phyloP scores from a whole-genome alignment of 345 rosid genomes.

The Eucalyptus globulus region DNA sequence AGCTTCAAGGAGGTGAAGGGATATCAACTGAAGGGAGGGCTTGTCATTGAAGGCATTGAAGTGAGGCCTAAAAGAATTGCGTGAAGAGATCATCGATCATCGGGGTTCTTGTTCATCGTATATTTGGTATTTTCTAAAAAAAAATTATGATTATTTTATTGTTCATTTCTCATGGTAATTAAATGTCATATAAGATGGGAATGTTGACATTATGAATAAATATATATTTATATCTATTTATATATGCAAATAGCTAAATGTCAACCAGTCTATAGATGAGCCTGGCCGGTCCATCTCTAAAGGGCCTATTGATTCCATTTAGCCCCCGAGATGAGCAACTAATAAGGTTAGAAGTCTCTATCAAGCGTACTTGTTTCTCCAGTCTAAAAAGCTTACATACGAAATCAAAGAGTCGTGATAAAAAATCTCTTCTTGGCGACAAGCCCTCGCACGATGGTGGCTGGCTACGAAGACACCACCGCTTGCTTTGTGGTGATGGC shows the following conservation, averaged over 20 bases:
- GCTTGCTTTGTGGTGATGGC: background rate
- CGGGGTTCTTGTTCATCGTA: background rate
- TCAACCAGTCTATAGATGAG: background rate
- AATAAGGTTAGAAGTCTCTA: too few relatives aligned
- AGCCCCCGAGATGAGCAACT: too few relatives aligned
- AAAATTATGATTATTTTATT: background rate
- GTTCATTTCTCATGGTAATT: background rate
- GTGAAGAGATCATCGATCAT: background rate
- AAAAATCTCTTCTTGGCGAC: background rate
- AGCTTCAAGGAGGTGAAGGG: constrained; percentile 64
- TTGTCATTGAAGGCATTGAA: constrained; percentile 69
- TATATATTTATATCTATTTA: background rate
- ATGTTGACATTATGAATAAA: background rate
- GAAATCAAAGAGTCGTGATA: background rate
- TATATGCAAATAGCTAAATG: too few relatives aligned
- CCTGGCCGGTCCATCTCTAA: too few relatives aligned
- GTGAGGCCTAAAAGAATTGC: constrained; percentile 34
- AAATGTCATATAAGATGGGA: background rate
- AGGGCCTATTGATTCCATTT: too few relatives aligned
- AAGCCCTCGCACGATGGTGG: too few relatives aligned
- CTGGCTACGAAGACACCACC: too few relatives aligned
- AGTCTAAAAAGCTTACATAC: background rate
- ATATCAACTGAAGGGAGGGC: constrained; percentile 62
- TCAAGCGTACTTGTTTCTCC: background rate
- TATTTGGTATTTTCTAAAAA: background rate